Evolutionary conservation across 2,329 filamentous ascomycete genomes (phyloP), one percentile per base, ranked within the genome.

Genomic region (Sclerotinia spermophila): DNA sequence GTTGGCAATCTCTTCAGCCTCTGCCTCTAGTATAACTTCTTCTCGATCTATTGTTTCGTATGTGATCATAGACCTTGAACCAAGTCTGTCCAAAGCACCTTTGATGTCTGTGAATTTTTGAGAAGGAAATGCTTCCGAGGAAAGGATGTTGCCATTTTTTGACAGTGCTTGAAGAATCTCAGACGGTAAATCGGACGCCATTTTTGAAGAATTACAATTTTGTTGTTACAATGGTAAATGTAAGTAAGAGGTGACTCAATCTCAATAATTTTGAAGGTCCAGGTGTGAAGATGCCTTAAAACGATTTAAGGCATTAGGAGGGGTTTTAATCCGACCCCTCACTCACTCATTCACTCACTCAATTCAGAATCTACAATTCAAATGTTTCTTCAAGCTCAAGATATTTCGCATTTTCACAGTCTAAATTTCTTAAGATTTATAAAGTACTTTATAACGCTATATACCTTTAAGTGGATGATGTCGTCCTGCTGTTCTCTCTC

Each of bases 41-140:
- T 97, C 93, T 67, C 86, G 85, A 76, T 97, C 94, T 72, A 93
- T 86, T 61, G 92, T 91, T 77, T 96, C 89, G 82, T 97, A 97
- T 75, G 86, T 85, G 74, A 98, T 85, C 93, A 97, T 97, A 66
- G 89, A 90, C 76, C 95, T 88, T 71, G 93, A 96, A 42, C 86
- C 86, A 68, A 99, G 87, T 75, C 94, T 89, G 83, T 98, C 96
- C 74, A 98, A 86, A 42, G 93, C 92, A 74, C 92, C 91, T 84
- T 97, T 98, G 79, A 97, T 83, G 72, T 88, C 86, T 72, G 86
- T 84, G 77, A 90, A 91, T 78, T 88, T 84, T 77, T 85, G 82
- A 76, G 86, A 80, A 75, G 92, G 89, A 83, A 94, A 94, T 78
- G 86, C 85, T 77, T 92, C 87, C 78, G 84, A 84, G 68, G 92